Conservation (phyloP, 2,329 filamentous ascomycete species). For the Cadophora sp. region DNA sequence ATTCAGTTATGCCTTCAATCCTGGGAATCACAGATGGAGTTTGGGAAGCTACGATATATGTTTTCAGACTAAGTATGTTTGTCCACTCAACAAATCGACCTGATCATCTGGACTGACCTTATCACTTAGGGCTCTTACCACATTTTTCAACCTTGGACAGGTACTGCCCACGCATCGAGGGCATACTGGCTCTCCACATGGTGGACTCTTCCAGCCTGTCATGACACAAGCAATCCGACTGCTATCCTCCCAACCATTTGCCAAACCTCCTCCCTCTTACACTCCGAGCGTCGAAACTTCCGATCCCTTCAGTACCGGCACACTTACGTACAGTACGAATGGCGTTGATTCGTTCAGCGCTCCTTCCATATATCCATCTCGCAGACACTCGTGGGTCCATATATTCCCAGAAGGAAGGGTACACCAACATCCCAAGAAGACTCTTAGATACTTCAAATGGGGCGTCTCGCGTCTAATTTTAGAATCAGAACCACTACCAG, state of each 20-base stretch:
- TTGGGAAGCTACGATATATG: conserved; percentile 95
- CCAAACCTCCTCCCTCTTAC: conserved; percentile 33
- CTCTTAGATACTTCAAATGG: conserved; percentile 98
- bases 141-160: conserved; percentile 90
- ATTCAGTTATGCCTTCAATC: conserved; percentile 71
- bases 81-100: no score
- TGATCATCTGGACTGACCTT: neutral
- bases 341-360: conserved; percentile 70
- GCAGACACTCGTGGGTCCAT: conserved; percentile 86
- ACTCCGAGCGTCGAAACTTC: conserved; percentile 30
- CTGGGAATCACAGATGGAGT: conserved; percentile 83
- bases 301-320: conserved; percentile 58
- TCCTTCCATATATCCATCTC: conserved; percentile 73
- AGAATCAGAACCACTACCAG: conserved; percentile 85
- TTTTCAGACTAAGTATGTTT: conserved; percentile 77
- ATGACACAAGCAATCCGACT: conserved; percentile 85
- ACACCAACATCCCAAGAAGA: conserved; percentile 80
- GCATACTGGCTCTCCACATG: conserved; percentile 71
- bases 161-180: conserved; percentile 86
- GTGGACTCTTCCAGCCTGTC: conserved; percentile 89
- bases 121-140: conserved; percentile 66
- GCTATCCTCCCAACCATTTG: conserved; percentile 67
- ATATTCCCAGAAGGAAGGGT: conserved; percentile 96
- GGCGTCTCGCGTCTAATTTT: conserved; percentile 90
- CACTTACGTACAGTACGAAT: conserved; percentile 67